Evolutionary conservation across 768 basidiomycete genomes (phyloP).

Genomic region (Lentinula raphanica): DNA sequence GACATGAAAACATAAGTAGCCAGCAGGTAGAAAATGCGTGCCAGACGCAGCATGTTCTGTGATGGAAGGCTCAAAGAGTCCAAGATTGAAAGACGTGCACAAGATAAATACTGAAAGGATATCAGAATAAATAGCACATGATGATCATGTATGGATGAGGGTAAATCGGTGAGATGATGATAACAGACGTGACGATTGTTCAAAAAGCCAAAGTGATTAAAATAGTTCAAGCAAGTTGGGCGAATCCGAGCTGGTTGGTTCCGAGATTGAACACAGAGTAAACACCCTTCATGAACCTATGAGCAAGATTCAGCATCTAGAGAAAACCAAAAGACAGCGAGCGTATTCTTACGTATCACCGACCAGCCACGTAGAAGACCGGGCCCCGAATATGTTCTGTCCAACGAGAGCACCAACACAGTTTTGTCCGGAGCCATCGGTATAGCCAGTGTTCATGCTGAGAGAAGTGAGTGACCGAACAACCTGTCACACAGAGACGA

Average conservation of each 20-base stretch:
- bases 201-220: neutral
- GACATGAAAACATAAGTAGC: no score
- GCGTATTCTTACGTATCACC: neutral
- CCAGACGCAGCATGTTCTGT: no score
- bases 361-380: neutral
- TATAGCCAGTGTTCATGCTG: neutral
- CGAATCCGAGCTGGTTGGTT: neutral
- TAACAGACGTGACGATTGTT: neutral
- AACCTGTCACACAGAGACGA: neutral
- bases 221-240: neutral
- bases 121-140: neutral
- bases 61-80: no score
- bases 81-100: no score
- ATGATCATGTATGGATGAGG: neutral
- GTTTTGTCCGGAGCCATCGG: neutral
- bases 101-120: no score
- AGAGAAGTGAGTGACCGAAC: neutral
- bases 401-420: slow-evolving; percentile 1
- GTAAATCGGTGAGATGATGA: neutral
- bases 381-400: neutral
- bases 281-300: slow-evolving; percentile 4
- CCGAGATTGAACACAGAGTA: neutral
- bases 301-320: neutral
- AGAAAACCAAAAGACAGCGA: neutral
- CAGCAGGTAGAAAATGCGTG: neutral